Percentiles rank a stretch among this genome's conserved stretches.
These are phyloP conservation scores for Leishmania guyanensis DNA, from an alignment of 208 protist genomes.

Conservation along the genomic window DNA sequence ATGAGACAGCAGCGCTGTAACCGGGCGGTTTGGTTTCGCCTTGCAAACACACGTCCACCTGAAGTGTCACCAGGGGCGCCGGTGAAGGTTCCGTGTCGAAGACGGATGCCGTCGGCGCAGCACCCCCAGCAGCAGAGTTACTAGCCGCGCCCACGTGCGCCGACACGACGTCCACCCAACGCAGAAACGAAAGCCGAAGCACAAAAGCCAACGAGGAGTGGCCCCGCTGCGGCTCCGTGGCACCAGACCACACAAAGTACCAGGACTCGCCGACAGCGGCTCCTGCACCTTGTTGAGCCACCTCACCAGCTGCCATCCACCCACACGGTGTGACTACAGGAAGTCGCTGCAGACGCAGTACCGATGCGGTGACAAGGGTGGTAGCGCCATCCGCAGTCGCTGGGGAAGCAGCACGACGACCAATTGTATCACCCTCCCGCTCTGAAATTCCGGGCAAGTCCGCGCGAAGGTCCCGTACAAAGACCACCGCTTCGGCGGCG, in stretches of 20 bases:
- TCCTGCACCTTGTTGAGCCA: not conserved
- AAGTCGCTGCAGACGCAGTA: conserved; percentile 11
- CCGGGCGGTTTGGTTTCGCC: not conserved
- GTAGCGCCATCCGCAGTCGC: not conserved
- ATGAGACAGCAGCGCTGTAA: not conserved
- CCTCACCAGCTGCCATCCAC: conserved; percentile 2
- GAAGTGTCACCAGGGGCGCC: not conserved
- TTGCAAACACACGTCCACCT: conserved; percentile 6
- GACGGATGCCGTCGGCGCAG: not conserved
- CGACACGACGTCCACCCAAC: not conserved
- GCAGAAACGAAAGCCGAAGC: conserved; percentile 4
- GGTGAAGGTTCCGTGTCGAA: conserved; percentile 5
- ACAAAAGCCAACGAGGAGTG: not conserved
- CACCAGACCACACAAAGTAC: conserved; percentile 9
- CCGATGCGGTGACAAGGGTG: not conserved
- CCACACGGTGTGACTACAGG: conserved; percentile 5
- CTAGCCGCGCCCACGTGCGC: not conserved
- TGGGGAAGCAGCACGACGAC: not conserved
- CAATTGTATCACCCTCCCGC: not conserved
- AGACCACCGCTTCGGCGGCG: conserved; percentile 6
- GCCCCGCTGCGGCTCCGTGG: not conserved
- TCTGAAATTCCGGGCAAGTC: not conserved
- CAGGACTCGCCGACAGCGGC: conserved; percentile 5
- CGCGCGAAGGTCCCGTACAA: conserved; percentile 14
- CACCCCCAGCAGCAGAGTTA: not conserved